Evolutionary conservation across 176 grass and related monocot species (phyloP).

Genomic region (Tillandsia leiboldiana): DNA sequence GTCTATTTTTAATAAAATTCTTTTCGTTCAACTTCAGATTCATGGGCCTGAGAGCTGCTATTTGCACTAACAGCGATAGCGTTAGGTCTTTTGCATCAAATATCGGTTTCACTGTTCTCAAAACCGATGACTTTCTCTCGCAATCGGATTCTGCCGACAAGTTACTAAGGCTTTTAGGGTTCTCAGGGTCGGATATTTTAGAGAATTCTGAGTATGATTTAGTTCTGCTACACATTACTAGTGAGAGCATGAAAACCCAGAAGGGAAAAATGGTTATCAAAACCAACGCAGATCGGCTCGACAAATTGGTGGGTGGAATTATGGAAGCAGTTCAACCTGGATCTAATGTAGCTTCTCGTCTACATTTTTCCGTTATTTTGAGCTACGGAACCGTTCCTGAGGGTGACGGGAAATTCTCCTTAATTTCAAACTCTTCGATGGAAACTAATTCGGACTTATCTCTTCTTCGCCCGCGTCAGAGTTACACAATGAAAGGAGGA

Average conservation of each 20-base stretch:
- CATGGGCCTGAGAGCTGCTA: conserved; percentile 70
- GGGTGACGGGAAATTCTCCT: conserved; percentile 28
- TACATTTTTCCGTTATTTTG: conserved; percentile 58
- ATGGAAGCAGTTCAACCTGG: conserved; percentile 38
- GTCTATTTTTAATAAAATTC: neutral
- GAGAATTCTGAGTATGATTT: conserved; percentile 71
- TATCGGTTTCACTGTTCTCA: conserved; percentile 46
- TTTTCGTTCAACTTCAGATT: conserved; percentile 44
- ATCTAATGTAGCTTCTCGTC: conserved; percentile 43
- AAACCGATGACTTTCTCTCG: conserved; percentile 26
- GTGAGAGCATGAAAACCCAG: conserved; percentile 38
- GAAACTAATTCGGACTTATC: conserved; percentile 58
- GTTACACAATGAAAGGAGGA: conserved; percentile 83
- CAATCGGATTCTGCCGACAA: neutral
- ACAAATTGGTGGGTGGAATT: conserved; percentile 50
- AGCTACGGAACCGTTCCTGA: conserved; percentile 58
- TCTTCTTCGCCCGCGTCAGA: conserved; percentile 63
- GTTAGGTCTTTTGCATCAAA: conserved; percentile 38
- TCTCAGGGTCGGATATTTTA: conserved; percentile 37
- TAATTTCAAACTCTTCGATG: conserved; percentile 20
- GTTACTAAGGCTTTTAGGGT: conserved; percentile 45
- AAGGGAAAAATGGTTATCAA: conserved; percentile 37
- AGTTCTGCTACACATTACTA: conserved; percentile 53
- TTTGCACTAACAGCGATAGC: conserved; percentile 42
- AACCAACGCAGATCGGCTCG: conserved; percentile 45